Evolutionary conservation across 306 rosid species (phyloP).

Genomic region (Oemleria cerasiformis): DNA sequence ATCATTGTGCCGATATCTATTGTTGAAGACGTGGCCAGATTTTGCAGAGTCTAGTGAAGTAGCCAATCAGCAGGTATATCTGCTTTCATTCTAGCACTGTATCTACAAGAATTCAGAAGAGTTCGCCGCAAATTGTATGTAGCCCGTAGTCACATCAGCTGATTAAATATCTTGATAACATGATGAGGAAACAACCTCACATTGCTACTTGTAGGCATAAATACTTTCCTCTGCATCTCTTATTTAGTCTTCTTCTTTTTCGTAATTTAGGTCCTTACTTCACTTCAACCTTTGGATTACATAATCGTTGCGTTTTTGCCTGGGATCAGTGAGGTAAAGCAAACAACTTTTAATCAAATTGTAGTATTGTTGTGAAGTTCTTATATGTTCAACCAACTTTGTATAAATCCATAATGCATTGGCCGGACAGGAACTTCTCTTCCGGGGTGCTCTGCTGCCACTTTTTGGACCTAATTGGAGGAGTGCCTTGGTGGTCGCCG

Average conservation of each 20-base stretch:
- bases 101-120: background rate
- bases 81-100: slow-evolving; percentile 20
- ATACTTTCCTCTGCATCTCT: slow-evolving; percentile 23
- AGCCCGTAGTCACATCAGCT: background rate
- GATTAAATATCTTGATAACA: background rate
- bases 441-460: slow-evolving; percentile 84
- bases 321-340: slow-evolving; percentile 79
- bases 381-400: slow-evolving; percentile 12
- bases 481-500: slow-evolving; percentile 55
- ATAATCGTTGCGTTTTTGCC: slow-evolving; percentile 63
- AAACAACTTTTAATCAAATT: slow-evolving; percentile 1
- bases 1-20: slow-evolving; percentile 67
- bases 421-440: slow-evolving; percentile 71
- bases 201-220: slow-evolving; percentile 25
- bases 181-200: background rate
- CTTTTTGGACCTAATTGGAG: slow-evolving; percentile 78
- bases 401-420: slow-evolving; percentile 1
- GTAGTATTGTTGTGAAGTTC: background rate
- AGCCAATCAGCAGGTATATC: slow-evolving; percentile 78
- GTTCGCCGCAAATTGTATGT: background rate
- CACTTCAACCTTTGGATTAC: slow-evolving; percentile 81
- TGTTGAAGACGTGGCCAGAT: slow-evolving; percentile 75
- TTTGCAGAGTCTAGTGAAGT: slow-evolving; percentile 89
- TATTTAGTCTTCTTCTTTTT: slow-evolving; percentile 20
- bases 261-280: slow-evolving; percentile 68